A percentile compares a stretch with the other conserved stretches of the same genome.
Evolutionary conservation across 116 monocot species (phyloP).

Genomic region (Trichopus zeylanicus): DNA sequence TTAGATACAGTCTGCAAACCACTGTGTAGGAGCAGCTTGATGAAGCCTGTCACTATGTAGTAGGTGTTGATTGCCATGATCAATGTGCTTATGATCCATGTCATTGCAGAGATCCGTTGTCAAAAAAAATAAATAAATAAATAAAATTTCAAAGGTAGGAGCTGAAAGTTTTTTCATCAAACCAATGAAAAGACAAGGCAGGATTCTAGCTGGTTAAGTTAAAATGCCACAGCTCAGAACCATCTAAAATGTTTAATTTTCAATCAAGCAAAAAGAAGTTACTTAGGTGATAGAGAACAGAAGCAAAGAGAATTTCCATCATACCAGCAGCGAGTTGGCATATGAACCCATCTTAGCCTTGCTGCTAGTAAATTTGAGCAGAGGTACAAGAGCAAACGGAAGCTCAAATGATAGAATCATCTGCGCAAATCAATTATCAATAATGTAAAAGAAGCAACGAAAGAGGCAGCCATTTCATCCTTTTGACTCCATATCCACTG

Average conservation of each 20-base stretch:
- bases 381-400: conserved; percentile 87
- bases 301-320: conserved; percentile 1
- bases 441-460: no score
- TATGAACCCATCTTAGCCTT: conserved; percentile 78
- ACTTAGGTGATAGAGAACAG: conserved; percentile 2
- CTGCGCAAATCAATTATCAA: conserved; percentile 21
- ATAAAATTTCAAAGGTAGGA: no score
- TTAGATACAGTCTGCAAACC: conserved; percentile 22
- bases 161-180: no score
- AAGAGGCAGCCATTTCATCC: no score
- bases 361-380: conserved; percentile 94
- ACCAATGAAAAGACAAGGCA: no score
- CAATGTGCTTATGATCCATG: conserved; percentile 70
- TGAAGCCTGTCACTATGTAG: conserved; percentile 62
- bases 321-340: conserved; percentile 59
- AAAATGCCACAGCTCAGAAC: no score
- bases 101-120: conserved; percentile 56
- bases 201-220: no score
- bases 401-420: conserved; percentile 96
- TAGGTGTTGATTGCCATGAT: conserved; percentile 90
- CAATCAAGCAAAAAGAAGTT: no score
- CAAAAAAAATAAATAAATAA: not conserved
- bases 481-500: no score
- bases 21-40: conserved; percentile 49
- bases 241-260: no score